These are phyloP conservation scores for Yueomyces sp. DNA, from an alignment of 805 yeast genomes.

Conservation along the genomic window DNA sequence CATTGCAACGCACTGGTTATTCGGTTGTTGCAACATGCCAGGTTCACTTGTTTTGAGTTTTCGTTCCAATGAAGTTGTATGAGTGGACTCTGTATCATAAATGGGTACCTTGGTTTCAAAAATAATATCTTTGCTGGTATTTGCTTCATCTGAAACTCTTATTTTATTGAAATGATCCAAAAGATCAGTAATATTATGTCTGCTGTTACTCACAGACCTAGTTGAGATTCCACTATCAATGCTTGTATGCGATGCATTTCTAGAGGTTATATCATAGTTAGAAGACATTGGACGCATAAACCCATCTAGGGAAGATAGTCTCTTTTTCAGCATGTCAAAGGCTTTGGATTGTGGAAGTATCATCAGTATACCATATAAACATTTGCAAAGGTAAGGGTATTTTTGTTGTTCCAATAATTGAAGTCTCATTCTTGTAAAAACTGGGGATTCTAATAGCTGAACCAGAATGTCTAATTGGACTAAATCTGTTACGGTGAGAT, in stretches of 20 bases:
- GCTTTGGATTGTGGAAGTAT: constrained; percentile 88
- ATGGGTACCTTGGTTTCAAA: constrained; percentile 8
- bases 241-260: constrained; percentile 4
- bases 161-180: constrained; percentile 19
- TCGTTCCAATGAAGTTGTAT: not conserved
- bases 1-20: not conserved
- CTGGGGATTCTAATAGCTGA: constrained; percentile 85
- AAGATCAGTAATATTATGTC: constrained; percentile 15
- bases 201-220: constrained; percentile 17
- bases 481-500: constrained; percentile 55
- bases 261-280: constrained; percentile 1
- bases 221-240: constrained; percentile 8
- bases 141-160: constrained; percentile 7
- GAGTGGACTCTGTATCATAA: constrained; percentile 2
- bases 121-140: constrained; percentile 2
- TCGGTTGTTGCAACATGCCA: too few relatives aligned
- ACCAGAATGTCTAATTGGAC: constrained; percentile 83
- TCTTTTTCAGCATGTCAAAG: constrained; percentile 63
- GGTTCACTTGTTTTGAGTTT: not conserved
- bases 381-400: constrained; percentile 69
- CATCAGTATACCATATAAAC: constrained; percentile 87
- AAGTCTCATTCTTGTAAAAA: constrained; percentile 71
- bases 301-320: constrained; percentile 37
- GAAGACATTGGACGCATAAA: constrained; percentile 7
- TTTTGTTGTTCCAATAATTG: constrained; percentile 82